Conservation (phyloP, 257 asterid species). For the Solanum etuberosum region DNA sequence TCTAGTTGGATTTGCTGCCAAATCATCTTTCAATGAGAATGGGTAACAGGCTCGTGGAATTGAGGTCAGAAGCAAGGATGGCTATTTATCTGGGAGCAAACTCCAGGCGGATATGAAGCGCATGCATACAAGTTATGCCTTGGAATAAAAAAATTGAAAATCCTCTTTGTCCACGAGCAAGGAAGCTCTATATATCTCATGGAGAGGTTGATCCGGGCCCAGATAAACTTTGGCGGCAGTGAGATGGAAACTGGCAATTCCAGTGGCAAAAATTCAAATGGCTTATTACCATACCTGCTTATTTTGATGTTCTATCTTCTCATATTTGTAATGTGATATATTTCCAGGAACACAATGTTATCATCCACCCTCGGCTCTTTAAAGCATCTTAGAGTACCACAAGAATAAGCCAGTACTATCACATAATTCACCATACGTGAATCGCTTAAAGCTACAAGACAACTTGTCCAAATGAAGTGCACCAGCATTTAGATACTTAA, state of each 20-base stretch:
- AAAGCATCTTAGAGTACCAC: not conserved
- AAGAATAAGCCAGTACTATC: not conserved
- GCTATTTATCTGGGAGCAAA: not conserved
- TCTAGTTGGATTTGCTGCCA: not conserved
- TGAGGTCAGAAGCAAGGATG: not conserved
- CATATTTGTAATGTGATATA: not conserved
- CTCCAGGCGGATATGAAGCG: not conserved
- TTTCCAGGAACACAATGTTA: not conserved
- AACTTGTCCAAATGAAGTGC: not conserved
- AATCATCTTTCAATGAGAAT: not conserved
- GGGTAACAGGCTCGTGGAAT: not conserved
- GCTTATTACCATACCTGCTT: not conserved
- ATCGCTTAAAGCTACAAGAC: not conserved
- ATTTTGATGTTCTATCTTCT: not conserved
- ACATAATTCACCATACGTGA: not conserved
- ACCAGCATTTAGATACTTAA: not conserved
- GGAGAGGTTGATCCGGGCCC: not conserved
- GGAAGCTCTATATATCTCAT: not conserved
- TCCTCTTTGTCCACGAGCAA: not conserved
- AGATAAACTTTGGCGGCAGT: not conserved
- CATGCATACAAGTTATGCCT: not conserved
- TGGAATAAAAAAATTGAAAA: not conserved
- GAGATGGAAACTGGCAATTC: not conserved
- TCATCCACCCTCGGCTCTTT: not conserved
- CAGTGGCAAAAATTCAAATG: not conserved